Evolutionary conservation across 2,329 filamentous ascomycete genomes (phyloP), one percentile per base, ranked within the genome.

Genomic region (Sporothrix pseudoabietina): DNA sequence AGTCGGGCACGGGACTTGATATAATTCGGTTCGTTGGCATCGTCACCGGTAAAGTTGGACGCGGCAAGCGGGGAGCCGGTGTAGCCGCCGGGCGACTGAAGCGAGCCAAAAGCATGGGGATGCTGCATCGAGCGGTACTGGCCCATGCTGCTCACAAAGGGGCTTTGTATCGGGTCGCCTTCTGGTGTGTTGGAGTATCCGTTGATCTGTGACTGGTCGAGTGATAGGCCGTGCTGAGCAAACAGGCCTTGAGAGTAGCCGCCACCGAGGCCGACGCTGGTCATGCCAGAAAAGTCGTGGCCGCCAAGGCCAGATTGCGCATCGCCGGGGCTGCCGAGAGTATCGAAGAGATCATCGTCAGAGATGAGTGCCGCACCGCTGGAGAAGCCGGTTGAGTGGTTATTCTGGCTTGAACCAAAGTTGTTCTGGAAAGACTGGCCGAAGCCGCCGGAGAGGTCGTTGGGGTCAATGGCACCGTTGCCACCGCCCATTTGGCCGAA

Each of bases 131-230:
- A 88, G 61, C 92, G 89, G 80, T 94, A 97, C 76, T 94, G 92
- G 49, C 87, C 86, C 84, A 94, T 96, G 79, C 88, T 90, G 77
- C 92, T 89, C 57, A 92, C 88, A 79, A 94, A 98, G 0, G 95
- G 95, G 78, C 94, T 98, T 79, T 97, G 93, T 75, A 97, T 95
- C 6, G 95, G 94, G 71, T 94, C 92, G 71, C 94, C 94, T 75
- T 98, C 95, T 3, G 95, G 94, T 1, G 94, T 97, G 80, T 93
- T 93, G 26, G 95, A 97, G 82, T 92, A 98, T 75, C 93, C 89
- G 79, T 92, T 91, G 79, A 94, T 90, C 73, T 92, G 90, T 66
- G 87, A 84, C 75, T 90, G 88, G 76, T 92, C 90, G 78, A 91
- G 87, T 74, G 89, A 87, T 52, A 91, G 81, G 47, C 85, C 85